phyloP scores from a whole-genome alignment of 306 rosid species.

The Carpinus fangiana region DNA sequence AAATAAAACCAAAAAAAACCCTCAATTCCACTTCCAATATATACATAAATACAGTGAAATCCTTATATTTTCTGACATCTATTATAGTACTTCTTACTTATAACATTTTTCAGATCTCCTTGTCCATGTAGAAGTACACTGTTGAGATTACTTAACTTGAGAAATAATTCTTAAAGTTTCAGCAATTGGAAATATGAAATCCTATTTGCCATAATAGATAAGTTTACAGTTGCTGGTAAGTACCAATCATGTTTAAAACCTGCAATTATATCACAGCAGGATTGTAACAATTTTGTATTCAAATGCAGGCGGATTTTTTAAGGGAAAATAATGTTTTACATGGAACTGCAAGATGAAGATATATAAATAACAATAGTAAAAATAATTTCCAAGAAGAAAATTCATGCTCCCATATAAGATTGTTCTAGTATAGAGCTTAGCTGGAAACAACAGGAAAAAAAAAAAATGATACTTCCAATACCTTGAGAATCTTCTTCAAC shows the following conservation, averaged over 20 bases:
- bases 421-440: background rate
- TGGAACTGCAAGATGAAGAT: background rate
- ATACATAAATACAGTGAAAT: background rate
- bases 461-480: slow-evolving; percentile 26
- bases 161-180: background rate
- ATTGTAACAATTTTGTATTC: background rate
- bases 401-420: background rate
- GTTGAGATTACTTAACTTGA: background rate
- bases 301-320: background rate
- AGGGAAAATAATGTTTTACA: background rate
- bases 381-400: background rate
- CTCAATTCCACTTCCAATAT: background rate
- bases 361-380: background rate
- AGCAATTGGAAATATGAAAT: background rate
- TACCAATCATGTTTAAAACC: background rate
- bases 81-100: background rate
- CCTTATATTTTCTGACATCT: background rate
- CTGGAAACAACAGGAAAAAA: background rate
- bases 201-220: background rate
- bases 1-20: too few relatives aligned
- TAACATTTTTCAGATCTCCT: background rate
- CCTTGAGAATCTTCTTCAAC: slow-evolving; percentile 52
- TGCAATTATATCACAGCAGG: background rate
- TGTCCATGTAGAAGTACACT: background rate
- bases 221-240: background rate